Conservation (phyloP, 129 eudicot species). For the Apium graveolens region DNA sequence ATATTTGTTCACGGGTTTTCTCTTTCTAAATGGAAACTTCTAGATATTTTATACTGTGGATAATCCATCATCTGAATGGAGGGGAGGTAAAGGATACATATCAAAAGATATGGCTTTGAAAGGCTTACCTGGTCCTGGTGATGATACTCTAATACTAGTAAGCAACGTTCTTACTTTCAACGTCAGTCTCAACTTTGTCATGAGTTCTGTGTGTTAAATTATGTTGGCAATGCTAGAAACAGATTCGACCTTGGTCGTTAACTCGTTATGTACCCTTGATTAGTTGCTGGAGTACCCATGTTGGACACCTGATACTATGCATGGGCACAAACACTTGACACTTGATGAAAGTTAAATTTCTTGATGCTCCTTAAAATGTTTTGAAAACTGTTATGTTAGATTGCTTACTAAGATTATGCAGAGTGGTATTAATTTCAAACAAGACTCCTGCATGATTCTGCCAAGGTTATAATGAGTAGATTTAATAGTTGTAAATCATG, state of each 20-base stretch:
- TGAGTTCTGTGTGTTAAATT: background rate
- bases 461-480: no score
- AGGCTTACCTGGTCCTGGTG: constrained; percentile 85
- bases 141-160: constrained; percentile 78
- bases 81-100: constrained; percentile 79
- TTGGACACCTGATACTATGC: background rate
- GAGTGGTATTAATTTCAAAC: background rate
- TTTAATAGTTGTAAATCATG: background rate
- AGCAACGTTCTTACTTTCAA: constrained; percentile 17
- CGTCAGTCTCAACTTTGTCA: background rate
- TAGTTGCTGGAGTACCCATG: no score
- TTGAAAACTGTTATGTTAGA: background rate
- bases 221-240: background rate
- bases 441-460: background rate
- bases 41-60: constrained; percentile 89
- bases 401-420: background rate
- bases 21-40: background rate
- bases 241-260: no score
- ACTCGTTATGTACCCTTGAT: no score
- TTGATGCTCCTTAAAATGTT: background rate
- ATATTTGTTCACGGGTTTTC: background rate
- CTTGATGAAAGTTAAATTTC: background rate
- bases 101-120: constrained; percentile 87
- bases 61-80: constrained; percentile 81
- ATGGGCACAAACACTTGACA: no score